Evolutionary conservation across 108 stramenopile species (phyloP), one percentile per base, ranked within the genome.

Genomic region (Cyclostephanos invisitatus): DNA sequence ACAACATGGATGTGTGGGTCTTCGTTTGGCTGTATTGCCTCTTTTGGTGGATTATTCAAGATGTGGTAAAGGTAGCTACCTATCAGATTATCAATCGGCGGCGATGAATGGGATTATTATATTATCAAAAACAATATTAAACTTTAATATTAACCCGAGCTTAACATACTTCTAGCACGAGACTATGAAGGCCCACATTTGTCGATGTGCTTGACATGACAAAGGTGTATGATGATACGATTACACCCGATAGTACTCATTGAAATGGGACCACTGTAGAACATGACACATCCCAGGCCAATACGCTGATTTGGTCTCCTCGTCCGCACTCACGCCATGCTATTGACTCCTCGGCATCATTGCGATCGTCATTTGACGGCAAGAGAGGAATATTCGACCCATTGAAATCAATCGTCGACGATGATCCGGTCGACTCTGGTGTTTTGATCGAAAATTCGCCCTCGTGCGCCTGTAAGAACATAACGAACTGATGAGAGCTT

Each of bases 1-100:
- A 21, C 64, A 74, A 85, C 73, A 69, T 78, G 63, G 80, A 67
- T 10, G 48, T 82, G 25, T 85, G 81, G 53, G 77, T 10, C 20
- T 85, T 85, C 57, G 75, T 85, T 9, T 85, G 84, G 84, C 62
- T 85, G 51, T 85, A 58, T 28, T 85, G 72, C 55, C 28, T 85
- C 12, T 17, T 85, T 21, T 85, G 68, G 24, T 85, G 76, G 76
- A 64, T 85, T 24, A 36, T 85, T 66, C 84, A 85, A 78, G 84
- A 85, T 57, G 51, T 64, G 0, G 64, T 73, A 27, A 60, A 54
- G 22, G 22, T 54, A 2, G 22, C 2, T 10, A 25, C 53, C 20
- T 54, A 54, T 12, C 8, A 54, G 0, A 32, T 32, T 32, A 32
- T 32, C 4, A 2, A 32, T 32, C 32, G 32, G n/a, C n/a, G n/a